Base-by-base conservation (phyloP, 169 alveolate genomes). In the Plasmodium gonderi region DNA sequence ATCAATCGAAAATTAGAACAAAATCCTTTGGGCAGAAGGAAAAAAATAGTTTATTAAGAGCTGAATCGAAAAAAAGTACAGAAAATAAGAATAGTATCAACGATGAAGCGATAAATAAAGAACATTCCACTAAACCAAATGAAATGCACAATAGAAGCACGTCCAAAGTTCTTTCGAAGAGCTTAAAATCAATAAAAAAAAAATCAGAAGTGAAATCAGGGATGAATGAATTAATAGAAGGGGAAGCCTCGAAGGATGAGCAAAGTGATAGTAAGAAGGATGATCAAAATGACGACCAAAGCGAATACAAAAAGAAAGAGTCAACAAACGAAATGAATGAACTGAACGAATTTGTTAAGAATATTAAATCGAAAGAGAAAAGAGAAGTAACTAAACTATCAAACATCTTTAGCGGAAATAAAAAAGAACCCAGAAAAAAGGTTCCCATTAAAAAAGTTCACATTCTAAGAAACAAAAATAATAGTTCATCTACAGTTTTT, bases 401-500 rank as follows among this genome's bases (percentile, higher is more conserved):
- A 20, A 20, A 60, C 8, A 60, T 60, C 36, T 60, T 60, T 60
- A 4, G 38, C 9, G 51, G n/a, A 26, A 47, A 42, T 67, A 81
- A 47, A 79, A 36, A 67, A 6, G 14, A 0, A 26, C 77, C 23
- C 17, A 51, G 20, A 20, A 65, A 40, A 80, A 65, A 23, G 7
- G 17, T 31, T 5, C 54, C 75, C 54, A 20, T 33, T 40, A 83
- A 83, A 54, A 83, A 83, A 83, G 64, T 65, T 7, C 92, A 83
- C 40, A 3, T 83, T 69, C 64, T 83, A n/a, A 69, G 42, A 42
- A 6, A 1, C 20, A 83, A 69, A 1, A 11, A 33, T 47, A 47
- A 67, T 67, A 69, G 23, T 69, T 44, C 75, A 17, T 33, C 82
- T 17, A 31, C 49, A 20, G 0, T 29, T 14, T 83, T 83, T 69